Evolutionary conservation across 2,329 filamentous ascomycete species (phyloP), one percentile per base, ranked within the genome.

Genomic region (Xylaria sp.): DNA sequence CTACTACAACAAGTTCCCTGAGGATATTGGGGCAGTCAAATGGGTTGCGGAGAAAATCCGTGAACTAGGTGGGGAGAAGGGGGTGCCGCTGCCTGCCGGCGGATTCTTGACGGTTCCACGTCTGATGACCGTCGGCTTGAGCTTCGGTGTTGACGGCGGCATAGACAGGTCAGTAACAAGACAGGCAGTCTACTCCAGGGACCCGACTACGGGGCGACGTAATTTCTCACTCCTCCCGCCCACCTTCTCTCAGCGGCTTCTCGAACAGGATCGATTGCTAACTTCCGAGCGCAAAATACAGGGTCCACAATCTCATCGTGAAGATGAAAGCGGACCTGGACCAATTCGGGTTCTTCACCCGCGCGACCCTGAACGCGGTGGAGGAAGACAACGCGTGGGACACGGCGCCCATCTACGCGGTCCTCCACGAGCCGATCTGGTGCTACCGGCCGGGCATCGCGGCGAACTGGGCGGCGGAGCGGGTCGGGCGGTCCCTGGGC

Each of bases 371-470:
- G 2, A 76, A 82, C 2, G 76, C 80, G 0, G 76, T 96, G 20
- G 91, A 96, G 69, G 72, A 78, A 18, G 81, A 82, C 47, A 80
- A 86, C 2, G 77, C 80, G 2, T 92, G 91, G 66, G 92, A 97
- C 66, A 82, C 84, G 39, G 85, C 86, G 62, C 85, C 93, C 51
- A 84, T 97, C 56, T 97, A 97, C 69, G 88, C 90, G 20, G 78
- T 97, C 38, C 76, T 97, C 2, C 93, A 97, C 69, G 93, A 97
- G 72, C 80, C 90, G 7, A 88, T 92, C 63, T 97, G 97, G 77
- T 93, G 89, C 70, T 84, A 89, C 71, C 83, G 84, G 56, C 82
- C 77, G 3, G 77, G 78, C 7, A 69, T 80, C 29, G 78, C 84
- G 7, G 87, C 90, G 1, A 82, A 84, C 52, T 96, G 92, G 92